phyloP scores from a whole-genome alignment of 352 stramenopile genomes.

The Phytophthora macrochlamydospora region DNA sequence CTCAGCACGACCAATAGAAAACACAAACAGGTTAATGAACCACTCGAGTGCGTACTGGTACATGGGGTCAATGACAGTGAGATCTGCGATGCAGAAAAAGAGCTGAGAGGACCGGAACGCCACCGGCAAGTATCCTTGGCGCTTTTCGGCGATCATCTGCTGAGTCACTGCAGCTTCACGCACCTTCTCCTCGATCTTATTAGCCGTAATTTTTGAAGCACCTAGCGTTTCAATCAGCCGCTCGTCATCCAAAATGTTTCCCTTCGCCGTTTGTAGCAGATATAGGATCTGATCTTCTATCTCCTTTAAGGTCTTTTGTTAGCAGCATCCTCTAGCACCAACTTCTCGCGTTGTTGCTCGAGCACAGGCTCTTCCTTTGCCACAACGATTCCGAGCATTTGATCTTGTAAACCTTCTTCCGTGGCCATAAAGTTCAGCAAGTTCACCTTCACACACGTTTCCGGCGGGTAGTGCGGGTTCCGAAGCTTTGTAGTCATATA shows the following conservation, averaged over 20 bases:
- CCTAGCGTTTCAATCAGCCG: conserved; percentile 94
- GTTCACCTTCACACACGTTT: conserved; percentile 97
- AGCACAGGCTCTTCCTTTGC: conserved; percentile 93
- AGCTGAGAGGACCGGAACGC: conserved; percentile 91
- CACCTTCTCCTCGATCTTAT: conserved; percentile 95
- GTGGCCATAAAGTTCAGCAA: conserved; percentile 98
- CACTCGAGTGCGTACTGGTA: conserved; percentile 97
- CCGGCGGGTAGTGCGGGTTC: conserved; percentile 95
- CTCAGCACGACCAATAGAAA: conserved; percentile 88
- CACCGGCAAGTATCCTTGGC: conserved; percentile 92
- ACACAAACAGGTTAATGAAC: conserved; percentile 96
- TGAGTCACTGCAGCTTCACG: conserved; percentile 92
- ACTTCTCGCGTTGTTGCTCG: conserved; percentile 91
- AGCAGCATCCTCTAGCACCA: conserved; percentile 94
- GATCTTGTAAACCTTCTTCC: conserved; percentile 93
- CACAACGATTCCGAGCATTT: conserved; percentile 96
- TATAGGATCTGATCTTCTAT: conserved; percentile 97
- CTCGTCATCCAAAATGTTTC: conserved; percentile 97
- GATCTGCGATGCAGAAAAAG: conserved; percentile 95
- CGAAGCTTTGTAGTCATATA: conserved; percentile 96
- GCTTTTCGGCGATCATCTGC: conserved; percentile 92
- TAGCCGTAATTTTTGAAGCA: conserved; percentile 93
- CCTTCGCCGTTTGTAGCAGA: conserved; percentile 91
- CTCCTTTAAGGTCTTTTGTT: conserved; percentile 96
- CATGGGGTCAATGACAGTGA: conserved; percentile 95